Evolutionary conservation across 768 basidiomycete species (phyloP).

Genomic region (Agrocybe chaxingu): DNA sequence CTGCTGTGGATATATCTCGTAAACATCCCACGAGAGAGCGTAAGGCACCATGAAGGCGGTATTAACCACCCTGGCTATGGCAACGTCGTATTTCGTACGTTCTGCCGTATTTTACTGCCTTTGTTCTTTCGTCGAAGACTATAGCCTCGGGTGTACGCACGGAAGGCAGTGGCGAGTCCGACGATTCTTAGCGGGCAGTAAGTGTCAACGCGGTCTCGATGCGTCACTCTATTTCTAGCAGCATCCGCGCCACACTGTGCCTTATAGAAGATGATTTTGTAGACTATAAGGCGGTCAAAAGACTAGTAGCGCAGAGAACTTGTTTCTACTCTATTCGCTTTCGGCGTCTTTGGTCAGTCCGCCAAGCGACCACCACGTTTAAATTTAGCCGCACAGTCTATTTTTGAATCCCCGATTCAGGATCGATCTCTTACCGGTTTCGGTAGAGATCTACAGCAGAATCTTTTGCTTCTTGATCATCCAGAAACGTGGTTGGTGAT

Average conservation of each 20-base stretch:
- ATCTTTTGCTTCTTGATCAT: slow-evolving; percentile 13
- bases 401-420: slow-evolving; percentile 11
- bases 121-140: no score
- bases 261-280: no score
- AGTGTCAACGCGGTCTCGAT: no score
- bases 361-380: slow-evolving; percentile 6
- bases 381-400: slow-evolving; percentile 16
- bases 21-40: background rate
- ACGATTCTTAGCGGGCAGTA: no score
- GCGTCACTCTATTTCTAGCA: no score
- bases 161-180: no score
- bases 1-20: slow-evolving; percentile 7
- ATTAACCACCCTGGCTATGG: no score
- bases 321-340: background rate
- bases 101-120: no score
- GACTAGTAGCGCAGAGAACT: background rate
- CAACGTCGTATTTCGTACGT: no score
- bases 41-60: no score
- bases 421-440: slow-evolving; percentile 19
- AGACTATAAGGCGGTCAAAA: background rate
- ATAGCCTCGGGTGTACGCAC: no score
- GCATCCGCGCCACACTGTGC: no score
- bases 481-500: slow-evolving; percentile 1
- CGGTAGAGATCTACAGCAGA: slow-evolving; percentile 19
- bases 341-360: slow-evolving; percentile 1